Conservation (phyloP, 306 rosid species). For the Astragalus membranaceus region DNA sequence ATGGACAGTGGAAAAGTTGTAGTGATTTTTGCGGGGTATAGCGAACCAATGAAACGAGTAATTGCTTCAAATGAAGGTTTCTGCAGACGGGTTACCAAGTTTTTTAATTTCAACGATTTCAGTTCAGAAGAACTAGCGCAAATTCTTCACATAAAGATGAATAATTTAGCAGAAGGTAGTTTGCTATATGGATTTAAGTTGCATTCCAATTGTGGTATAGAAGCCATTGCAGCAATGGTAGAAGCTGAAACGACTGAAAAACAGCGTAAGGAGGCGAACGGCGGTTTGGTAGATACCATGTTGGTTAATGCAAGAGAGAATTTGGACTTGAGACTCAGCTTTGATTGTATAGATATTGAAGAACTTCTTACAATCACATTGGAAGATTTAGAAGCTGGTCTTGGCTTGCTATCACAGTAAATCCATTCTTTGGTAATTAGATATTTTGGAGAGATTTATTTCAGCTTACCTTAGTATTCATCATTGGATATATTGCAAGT, state of each 20-base stretch:
- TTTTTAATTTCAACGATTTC: conserved; percentile 79
- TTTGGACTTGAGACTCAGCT: conserved; percentile 81
- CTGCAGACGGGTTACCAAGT: conserved; percentile 90
- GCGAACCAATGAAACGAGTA: conserved; percentile 89
- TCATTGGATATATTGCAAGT: conserved; percentile 3
- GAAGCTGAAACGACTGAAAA: conserved; percentile 59
- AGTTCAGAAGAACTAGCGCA: conserved; percentile 66
- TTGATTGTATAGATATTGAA: conserved; percentile 79
- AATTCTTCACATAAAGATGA: conserved; percentile 83
- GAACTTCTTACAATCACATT: conserved; percentile 72
- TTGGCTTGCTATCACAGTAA: conserved; percentile 45
- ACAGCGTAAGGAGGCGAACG: conserved; percentile 78
- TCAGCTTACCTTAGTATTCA: conserved; percentile 12
- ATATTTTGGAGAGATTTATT: conserved; percentile 21
- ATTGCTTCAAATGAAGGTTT: conserved; percentile 90
- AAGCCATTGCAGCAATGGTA: conserved; percentile 59
- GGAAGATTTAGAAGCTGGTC: conserved; percentile 77
- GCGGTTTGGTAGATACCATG: conserved; percentile 76
- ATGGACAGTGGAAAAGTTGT: conserved; percentile 93
- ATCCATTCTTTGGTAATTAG: conserved; percentile 24
- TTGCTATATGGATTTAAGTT: conserved; percentile 78
- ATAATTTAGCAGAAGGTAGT: conserved; percentile 53
- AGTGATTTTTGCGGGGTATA: conserved; percentile 91
- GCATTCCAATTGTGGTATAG: conserved; percentile 54
- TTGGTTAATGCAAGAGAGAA: conserved; percentile 82